phyloP scores from a whole-genome alignment of 345 rosid genomes.

The Mercurialis annua region DNA sequence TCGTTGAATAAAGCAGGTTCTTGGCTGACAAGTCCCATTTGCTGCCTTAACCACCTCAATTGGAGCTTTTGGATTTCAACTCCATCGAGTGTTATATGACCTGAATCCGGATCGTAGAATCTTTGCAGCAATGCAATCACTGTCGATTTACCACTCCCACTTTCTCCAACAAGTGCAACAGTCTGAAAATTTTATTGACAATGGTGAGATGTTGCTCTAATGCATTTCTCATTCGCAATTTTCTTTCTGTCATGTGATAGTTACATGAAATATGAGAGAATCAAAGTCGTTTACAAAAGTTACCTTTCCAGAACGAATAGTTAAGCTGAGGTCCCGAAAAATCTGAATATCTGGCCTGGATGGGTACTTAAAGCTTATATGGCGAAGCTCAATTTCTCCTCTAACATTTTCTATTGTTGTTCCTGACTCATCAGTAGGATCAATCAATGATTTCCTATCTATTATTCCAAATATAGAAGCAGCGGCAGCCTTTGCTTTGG shows the following conservation, averaged over 20 bases:
- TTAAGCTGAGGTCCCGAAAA: neutral
- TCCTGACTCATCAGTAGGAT: neutral
- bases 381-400: neutral
- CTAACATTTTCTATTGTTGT: neutral
- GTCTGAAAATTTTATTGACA: too few relatives aligned
- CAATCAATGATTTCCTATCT: neutral
- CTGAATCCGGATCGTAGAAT: constrained; percentile 78
- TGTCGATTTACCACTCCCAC: constrained; percentile 86
- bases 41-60: constrained; percentile 76
- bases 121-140: constrained; percentile 71
- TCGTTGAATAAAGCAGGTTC: constrained; percentile 79
- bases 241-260: too few relatives aligned
- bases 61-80: constrained; percentile 56
- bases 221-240: too few relatives aligned
- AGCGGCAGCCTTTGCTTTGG: neutral
- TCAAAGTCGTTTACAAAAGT: too few relatives aligned
- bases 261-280: too few relatives aligned
- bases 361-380: neutral
- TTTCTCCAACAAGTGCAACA: constrained; percentile 83
- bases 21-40: constrained; percentile 82
- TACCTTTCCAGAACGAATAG: constrained; percentile 1
- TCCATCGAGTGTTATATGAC: constrained; percentile 67
- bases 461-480: neutral
- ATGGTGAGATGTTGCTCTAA: too few relatives aligned
- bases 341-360: neutral